A percentile compares a stretch with the other conserved stretches of the same genome.
These are phyloP conservation scores for Nitzschia sp. DNA, from an alignment of 108 stramenopile species.

Conservation along the genomic window DNA sequence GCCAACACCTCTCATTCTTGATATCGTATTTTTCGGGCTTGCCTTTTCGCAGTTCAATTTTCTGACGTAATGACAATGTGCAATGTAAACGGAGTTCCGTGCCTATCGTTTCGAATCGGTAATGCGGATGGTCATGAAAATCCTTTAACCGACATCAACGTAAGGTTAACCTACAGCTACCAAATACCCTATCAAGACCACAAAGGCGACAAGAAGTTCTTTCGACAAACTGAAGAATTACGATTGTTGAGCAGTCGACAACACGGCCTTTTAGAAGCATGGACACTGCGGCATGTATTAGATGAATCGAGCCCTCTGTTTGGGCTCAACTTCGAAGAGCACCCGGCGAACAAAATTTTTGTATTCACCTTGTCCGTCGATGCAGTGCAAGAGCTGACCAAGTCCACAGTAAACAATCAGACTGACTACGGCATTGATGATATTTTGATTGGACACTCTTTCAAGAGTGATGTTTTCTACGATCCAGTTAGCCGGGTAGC, in stretches of 20 bases:
- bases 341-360: slow-evolving; percentile 29
- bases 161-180: slow-evolving; percentile 25
- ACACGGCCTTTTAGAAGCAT: slow-evolving; percentile 15
- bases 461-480: not conserved
- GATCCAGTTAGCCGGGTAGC: not conserved
- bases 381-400: slow-evolving; percentile 32
- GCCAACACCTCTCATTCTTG: no score
- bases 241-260: slow-evolving; percentile 16
- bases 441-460: slow-evolving; percentile 28
- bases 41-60: no score
- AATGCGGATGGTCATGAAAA: slow-evolving; percentile 31
- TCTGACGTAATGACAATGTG: slow-evolving; percentile 22
- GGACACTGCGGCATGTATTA: slow-evolving; percentile 27
- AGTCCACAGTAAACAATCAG: slow-evolving; percentile 21
- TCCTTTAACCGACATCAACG: slow-evolving; percentile 32
- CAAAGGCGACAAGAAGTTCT: slow-evolving; percentile 14
- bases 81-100: slow-evolving; percentile 35
- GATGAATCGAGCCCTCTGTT: slow-evolving; percentile 36
- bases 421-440: slow-evolving; percentile 22
- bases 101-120: slow-evolving; percentile 28
- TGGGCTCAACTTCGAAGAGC: slow-evolving; percentile 30
- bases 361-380: slow-evolving; percentile 23
- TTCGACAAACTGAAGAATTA: slow-evolving; percentile 32
- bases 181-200: slow-evolving; percentile 32
- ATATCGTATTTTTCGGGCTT: no score